Evolutionary conservation across 352 stramenopile species (phyloP).

Genomic region (Phytophthora litchii): DNA sequence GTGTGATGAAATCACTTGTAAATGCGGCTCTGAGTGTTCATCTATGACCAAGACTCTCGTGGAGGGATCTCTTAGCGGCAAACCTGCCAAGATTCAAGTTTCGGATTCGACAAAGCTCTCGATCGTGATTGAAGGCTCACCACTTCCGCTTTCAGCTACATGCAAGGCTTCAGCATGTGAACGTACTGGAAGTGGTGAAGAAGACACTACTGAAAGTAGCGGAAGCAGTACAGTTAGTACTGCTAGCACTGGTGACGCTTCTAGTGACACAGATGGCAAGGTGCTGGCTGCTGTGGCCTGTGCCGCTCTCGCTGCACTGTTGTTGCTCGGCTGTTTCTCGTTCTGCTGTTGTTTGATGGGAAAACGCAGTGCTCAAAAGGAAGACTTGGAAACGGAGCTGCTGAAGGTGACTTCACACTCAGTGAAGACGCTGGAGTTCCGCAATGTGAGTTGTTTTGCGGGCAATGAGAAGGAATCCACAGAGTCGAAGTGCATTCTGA

Average conservation of each 20-base stretch:
- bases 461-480: conserved; percentile 1
- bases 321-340: conserved; percentile 21
- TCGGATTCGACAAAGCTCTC: conserved; percentile 46
- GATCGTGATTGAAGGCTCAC: conserved; percentile 71
- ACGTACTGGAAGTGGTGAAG: conserved; percentile 10
- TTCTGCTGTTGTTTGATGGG: conserved; percentile 25
- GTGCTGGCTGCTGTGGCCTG: conserved; percentile 24
- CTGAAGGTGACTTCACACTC: conserved; percentile 47
- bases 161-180: conserved; percentile 73
- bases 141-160: conserved; percentile 67
- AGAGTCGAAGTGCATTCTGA: conserved; percentile 52
- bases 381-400: conserved; percentile 49
- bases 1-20: conserved; percentile 62
- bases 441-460: conserved; percentile 56
- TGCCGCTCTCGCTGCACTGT: conserved; percentile 7
- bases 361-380: background rate
- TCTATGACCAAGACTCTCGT: conserved; percentile 61
- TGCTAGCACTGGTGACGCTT: conserved; percentile 10
- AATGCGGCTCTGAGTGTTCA: conserved; percentile 60
- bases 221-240: conserved; percentile 22
- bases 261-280: conserved; percentile 4
- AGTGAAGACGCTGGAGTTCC: conserved; percentile 60
- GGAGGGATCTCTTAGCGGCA: conserved; percentile 66
- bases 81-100: conserved; percentile 56
- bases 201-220: background rate